Conservation (phyloP, 495 filamentous ascomycete species). For the Daldinia loculata region DNA sequence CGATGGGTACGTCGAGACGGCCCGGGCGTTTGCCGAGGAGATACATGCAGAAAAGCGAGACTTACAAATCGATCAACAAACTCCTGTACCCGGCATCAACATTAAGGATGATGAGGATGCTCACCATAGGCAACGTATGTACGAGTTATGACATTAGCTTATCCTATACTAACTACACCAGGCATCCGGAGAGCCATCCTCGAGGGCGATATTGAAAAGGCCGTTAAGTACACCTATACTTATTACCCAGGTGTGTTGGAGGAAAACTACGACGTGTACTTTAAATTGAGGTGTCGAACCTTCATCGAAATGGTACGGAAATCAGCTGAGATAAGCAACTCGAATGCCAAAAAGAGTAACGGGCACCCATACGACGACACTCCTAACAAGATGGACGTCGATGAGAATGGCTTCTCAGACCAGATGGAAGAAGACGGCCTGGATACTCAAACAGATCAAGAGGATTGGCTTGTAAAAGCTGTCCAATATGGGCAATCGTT, state of each 20-base stretch:
- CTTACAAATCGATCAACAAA: constrained; percentile 63
- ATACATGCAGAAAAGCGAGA: constrained; percentile 74
- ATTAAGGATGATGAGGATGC: constrained; percentile 89
- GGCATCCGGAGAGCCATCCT: constrained; percentile 89
- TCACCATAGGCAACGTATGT: constrained; percentile 83
- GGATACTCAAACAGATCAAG: constrained; percentile 38
- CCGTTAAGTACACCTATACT: constrained; percentile 78
- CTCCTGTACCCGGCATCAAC: constrained; percentile 68
- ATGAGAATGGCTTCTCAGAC: constrained; percentile 53
- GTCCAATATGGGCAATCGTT: constrained; percentile 84
- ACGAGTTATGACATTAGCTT: constrained; percentile 4
- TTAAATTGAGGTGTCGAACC: constrained; percentile 87
- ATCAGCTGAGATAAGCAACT: constrained; percentile 71
- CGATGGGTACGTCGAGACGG: constrained; percentile 97
- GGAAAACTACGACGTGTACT: constrained; percentile 88
- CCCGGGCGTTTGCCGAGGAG: constrained; percentile 86
- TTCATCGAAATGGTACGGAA: constrained; percentile 96
- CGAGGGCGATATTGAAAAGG: constrained; percentile 91
- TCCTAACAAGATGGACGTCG: constrained; percentile 77
- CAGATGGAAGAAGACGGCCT: constrained; percentile 65
- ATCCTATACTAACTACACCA: constrained; percentile 48
- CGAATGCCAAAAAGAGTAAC: constrained; percentile 42
- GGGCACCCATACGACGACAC: constrained; percentile 65
- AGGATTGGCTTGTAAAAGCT: constrained; percentile 63
- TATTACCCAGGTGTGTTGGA: constrained; percentile 84